Percentiles rank a stretch among this genome's conserved stretches.
Conservation (phyloP, 768 basidiomycete genomes). For the Suillus discolor region DNA sequence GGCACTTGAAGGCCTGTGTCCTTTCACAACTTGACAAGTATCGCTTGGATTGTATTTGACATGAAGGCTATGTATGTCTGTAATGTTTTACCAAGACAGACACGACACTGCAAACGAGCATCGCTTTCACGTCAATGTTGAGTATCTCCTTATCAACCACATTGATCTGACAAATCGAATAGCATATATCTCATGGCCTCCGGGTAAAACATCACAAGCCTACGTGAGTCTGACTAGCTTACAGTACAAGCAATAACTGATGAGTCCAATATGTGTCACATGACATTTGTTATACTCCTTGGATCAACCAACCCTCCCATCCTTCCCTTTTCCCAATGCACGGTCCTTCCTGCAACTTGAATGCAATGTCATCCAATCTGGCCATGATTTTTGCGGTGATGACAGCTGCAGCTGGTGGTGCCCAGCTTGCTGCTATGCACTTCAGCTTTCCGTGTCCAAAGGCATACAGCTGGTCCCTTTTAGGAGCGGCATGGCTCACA, state of each 20-base stretch:
- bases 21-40: background rate
- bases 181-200: background rate
- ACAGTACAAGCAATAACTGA: background rate
- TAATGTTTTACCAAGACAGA: background rate
- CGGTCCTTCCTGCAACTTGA: constrained; percentile 30
- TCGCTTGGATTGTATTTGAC: background rate
- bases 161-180: background rate
- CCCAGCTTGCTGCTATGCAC: constrained; percentile 52
- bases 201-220: too few species aligned
- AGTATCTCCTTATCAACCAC: background rate
- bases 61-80: background rate
- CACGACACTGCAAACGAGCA: background rate
- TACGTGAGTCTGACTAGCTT: too few species aligned
- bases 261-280: background rate
- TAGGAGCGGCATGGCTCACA: constrained; percentile 16
- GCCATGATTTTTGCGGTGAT: constrained; percentile 43
- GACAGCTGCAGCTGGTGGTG: constrained; percentile 49
- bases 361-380: constrained; percentile 22
- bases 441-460: constrained; percentile 48
- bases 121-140: background rate
- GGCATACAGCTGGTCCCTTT: constrained; percentile 35
- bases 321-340: constrained; percentile 41
- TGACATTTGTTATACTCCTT: background rate
- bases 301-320: constrained; percentile 42
- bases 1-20: too few species aligned